Conservation (phyloP, 768 basidiomycete genomes). For the Tricholoma sp. region DNA sequence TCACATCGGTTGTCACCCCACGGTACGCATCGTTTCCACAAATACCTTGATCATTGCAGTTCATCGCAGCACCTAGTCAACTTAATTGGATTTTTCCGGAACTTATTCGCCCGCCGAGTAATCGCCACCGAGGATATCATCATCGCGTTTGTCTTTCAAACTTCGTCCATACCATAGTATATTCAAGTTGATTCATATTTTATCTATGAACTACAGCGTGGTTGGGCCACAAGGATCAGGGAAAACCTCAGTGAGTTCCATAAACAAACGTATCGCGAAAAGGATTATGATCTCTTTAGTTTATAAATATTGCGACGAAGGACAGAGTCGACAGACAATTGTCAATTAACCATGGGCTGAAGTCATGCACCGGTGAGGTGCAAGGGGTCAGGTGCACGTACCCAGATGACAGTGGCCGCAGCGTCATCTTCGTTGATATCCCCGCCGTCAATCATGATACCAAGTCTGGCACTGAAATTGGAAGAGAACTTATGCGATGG, state of each 20-base stretch:
- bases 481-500: neutral
- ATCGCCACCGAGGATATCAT: neutral
- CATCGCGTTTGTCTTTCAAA: neutral
- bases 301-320: neutral
- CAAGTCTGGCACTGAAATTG: neutral
- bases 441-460: neutral
- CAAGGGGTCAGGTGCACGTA: neutral
- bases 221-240: neutral
- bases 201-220: neutral
- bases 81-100: no score
- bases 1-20: no score
- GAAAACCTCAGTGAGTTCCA: neutral
- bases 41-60: no score
- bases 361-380: neutral
- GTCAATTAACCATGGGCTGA: neutral
- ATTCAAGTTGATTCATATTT: no score
- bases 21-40: no score
- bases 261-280: neutral
- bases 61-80: no score
- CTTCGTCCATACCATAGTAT: no score
- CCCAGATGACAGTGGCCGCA: neutral
- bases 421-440: neutral
- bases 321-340: neutral
- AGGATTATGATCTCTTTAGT: neutral
- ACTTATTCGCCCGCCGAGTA: no score